Evolutionary conservation across 129 eudicot species (phyloP).

Genomic region (Flaveria trinervia): DNA sequence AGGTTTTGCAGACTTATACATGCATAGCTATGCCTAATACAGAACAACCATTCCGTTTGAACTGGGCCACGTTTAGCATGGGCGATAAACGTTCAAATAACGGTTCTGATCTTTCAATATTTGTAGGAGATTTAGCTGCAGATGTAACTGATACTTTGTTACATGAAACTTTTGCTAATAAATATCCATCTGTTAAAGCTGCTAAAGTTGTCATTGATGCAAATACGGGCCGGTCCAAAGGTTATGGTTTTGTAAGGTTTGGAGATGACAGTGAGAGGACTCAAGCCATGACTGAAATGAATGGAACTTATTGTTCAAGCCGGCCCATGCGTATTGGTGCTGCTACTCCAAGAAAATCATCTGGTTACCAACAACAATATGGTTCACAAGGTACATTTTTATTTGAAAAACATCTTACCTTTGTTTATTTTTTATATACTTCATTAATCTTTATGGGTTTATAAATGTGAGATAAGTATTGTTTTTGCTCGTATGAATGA

Average conservation of each 20-base stretch:
- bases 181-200: slow-evolving; percentile 81
- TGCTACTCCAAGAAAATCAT: slow-evolving; percentile 77
- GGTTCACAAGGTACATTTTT: slow-evolving; percentile 52
- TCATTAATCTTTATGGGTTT: not conserved
- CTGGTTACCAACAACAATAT: slow-evolving; percentile 71
- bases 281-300: slow-evolving; percentile 89
- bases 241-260: slow-evolving; percentile 90
- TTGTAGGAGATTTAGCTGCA: slow-evolving; percentile 90
- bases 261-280: slow-evolving; percentile 87
- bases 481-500: not conserved
- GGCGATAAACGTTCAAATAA: slow-evolving; percentile 83
- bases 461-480: not conserved
- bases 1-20: slow-evolving; percentile 65
- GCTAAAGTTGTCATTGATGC: slow-evolving; percentile 87
- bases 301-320: slow-evolving; percentile 73
- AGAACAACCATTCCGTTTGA: slow-evolving; percentile 76
- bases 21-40: slow-evolving; percentile 69
- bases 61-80: slow-evolving; percentile 94
- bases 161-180: slow-evolving; percentile 70
- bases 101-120: slow-evolving; percentile 85
- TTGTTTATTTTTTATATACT: not conserved
- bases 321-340: slow-evolving; percentile 92
- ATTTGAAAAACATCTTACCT: not conserved
- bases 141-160: slow-evolving; percentile 82
- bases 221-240: slow-evolving; percentile 83